These are phyloP conservation scores for Corchorus olitorius DNA, from an alignment of 345 rosid species.

Conservation along the genomic window DNA sequence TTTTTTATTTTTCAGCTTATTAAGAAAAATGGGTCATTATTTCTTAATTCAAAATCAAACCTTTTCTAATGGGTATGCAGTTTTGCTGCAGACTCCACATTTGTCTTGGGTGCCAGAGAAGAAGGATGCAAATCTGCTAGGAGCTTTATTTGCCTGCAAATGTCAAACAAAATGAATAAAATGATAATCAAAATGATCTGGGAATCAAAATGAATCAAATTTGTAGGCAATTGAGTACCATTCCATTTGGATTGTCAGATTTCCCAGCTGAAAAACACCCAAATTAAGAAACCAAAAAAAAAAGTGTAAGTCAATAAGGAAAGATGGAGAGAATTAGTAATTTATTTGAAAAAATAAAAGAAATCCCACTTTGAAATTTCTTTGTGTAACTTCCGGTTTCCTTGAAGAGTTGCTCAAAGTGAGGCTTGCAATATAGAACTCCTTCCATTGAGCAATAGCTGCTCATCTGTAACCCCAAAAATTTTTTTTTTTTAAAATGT, in stretches of 20 bases:
- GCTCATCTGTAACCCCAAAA: constrained; percentile 48
- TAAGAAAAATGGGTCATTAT: not conserved
- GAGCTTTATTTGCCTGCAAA: constrained; percentile 54
- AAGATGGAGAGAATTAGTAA: not conserved
- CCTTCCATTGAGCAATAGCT: constrained; percentile 75
- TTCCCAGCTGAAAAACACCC: constrained; percentile 13
- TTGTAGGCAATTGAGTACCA: constrained; percentile 10
- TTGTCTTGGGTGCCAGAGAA: constrained; percentile 87
- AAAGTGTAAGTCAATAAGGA: not conserved
- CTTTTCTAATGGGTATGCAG: constrained; percentile 86
- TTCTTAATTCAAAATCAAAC: constrained; percentile 25
- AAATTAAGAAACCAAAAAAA: not conserved
- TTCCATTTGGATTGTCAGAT: constrained; percentile 13
- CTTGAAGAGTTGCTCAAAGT: constrained; percentile 81
- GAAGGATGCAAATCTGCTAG: constrained; percentile 70
- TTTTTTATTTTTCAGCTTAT: not conserved
- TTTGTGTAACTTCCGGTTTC: constrained; percentile 57
- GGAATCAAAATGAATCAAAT: not conserved
- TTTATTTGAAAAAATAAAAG: not conserved
- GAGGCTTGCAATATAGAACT: constrained; percentile 80
- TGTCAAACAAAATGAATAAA: not conserved
- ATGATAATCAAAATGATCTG: not conserved
- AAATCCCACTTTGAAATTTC: constrained; percentile 39
- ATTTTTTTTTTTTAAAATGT: no score
- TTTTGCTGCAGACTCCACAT: constrained; percentile 72